These are phyloP conservation scores for Sutorius eximius DNA, from an alignment of 1,284 basidiomycete species.

Conservation along the genomic window DNA sequence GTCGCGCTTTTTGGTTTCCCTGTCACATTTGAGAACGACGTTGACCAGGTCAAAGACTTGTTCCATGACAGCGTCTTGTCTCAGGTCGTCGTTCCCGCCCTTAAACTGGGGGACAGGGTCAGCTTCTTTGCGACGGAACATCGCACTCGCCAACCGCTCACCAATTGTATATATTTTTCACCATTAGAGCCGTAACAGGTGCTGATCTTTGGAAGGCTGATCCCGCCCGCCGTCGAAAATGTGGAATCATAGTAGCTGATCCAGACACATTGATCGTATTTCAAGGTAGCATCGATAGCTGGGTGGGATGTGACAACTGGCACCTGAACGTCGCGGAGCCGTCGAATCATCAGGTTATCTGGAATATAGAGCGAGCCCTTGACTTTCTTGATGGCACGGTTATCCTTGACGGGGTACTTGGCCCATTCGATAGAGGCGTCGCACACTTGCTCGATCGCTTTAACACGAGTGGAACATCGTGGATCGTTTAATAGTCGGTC, in stretches of 20 bases:
- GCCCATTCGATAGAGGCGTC: slow-evolving; percentile 84
- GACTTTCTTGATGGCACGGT: slow-evolving; percentile 25
- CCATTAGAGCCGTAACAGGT: slow-evolving; percentile 73
- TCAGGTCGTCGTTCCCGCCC: slow-evolving; percentile 85
- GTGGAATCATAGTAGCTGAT: slow-evolving; percentile 60
- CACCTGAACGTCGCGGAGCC: slow-evolving; percentile 59
- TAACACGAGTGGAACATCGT: slow-evolving; percentile 42
- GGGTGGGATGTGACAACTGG: slow-evolving; percentile 80
- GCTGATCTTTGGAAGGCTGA: slow-evolving; percentile 83
- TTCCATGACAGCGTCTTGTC: slow-evolving; percentile 99
- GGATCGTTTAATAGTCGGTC: slow-evolving; percentile 52
- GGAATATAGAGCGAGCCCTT: slow-evolving; percentile 41
- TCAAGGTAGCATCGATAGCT: slow-evolving; percentile 68
- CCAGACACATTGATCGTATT: slow-evolving; percentile 68
- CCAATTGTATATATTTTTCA: slow-evolving; percentile 75
- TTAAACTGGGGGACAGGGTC: slow-evolving; percentile 69
- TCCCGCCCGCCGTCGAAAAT: slow-evolving; percentile 76
- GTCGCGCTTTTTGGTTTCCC: slow-evolving; percentile 71
- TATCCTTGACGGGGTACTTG: slow-evolving; percentile 49
- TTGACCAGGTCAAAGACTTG: slow-evolving; percentile 96
- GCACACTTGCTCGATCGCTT: slow-evolving; percentile 67
- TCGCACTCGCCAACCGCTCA: slow-evolving; percentile 40
- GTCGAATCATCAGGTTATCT: slow-evolving; percentile 43
- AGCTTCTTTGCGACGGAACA: neutral
- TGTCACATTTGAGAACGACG: slow-evolving; percentile 69